These are phyloP conservation scores for Aspergillus sp. DNA, from an alignment of 2,329 filamentous ascomycete genomes.

Conservation along the genomic window DNA sequence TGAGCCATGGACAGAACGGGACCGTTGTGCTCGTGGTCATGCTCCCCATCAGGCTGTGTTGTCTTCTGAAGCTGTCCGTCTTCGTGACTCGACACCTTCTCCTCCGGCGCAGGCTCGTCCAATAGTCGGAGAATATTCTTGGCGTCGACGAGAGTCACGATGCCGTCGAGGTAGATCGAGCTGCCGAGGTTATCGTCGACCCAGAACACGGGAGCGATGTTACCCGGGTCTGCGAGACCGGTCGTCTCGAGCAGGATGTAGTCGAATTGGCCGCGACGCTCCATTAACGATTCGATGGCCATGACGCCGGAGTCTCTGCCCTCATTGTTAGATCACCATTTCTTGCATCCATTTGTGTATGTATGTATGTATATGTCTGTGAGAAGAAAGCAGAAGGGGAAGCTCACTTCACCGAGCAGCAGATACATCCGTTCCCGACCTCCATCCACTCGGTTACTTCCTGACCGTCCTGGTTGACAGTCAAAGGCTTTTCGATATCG, in stretches of 20 bases:
- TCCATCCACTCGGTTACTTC: constrained; percentile 93
- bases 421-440: constrained; percentile 94
- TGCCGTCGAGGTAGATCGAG: constrained; percentile 93
- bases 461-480: constrained; percentile 79
- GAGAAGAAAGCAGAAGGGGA: no score
- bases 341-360: no score
- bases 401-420: constrained; percentile 86
- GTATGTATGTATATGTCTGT: no score
- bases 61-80: constrained; percentile 40
- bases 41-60: constrained; percentile 13
- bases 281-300: constrained; percentile 94
- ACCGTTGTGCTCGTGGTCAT: constrained; percentile 46
- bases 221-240: constrained; percentile 90
- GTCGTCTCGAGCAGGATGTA: constrained; percentile 98
- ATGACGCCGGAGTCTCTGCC: constrained; percentile 83
- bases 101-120: constrained; percentile 60
- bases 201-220: constrained; percentile 95
- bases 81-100: constrained; percentile 41
- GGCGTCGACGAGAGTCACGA: constrained; percentile 92
- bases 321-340: constrained; percentile 2
- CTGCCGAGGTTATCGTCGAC: constrained; percentile 93
- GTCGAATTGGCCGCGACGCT: constrained; percentile 88
- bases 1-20: constrained; percentile 87
- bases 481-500: constrained; percentile 95
- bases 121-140: constrained; percentile 84